Percentiles rank a stretch among this genome's conserved stretches.
phyloP scores from a whole-genome alignment of 345 rosid genomes.

The Zanthoxylum bungeanum region DNA sequence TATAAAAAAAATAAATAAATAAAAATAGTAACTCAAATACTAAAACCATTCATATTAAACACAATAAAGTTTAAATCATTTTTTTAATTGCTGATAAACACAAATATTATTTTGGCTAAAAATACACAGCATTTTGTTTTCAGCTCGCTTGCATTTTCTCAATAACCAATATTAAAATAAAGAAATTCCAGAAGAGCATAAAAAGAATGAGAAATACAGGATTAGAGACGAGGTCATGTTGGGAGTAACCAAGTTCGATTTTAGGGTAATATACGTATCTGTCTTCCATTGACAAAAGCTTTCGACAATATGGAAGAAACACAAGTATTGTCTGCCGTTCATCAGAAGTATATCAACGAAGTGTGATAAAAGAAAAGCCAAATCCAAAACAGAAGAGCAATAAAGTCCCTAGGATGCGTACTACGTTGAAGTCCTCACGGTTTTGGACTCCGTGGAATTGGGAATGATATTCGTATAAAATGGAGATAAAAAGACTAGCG shows the following conservation, averaged over 20 bases:
- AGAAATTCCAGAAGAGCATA: background rate
- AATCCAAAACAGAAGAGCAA: too few species aligned
- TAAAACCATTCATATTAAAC: background rate
- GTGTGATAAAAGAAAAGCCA: too few species aligned
- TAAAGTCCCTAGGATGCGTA: too few species aligned
- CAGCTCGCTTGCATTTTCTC: constrained; percentile 6
- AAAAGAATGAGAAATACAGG: constrained; percentile 1
- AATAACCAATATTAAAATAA: constrained; percentile 2
- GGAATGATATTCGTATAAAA: too few species aligned
- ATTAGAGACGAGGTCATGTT: constrained; percentile 1
- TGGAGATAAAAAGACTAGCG: too few species aligned
- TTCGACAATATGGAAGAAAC: too few species aligned
- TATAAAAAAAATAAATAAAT: background rate
- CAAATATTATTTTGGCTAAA: background rate
- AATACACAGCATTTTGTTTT: background rate
- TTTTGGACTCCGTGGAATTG: too few species aligned
- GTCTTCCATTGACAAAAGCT: constrained; percentile 14
- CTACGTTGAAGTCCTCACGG: too few species aligned
- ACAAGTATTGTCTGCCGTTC: too few species aligned
- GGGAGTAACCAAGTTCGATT: constrained; percentile 18
- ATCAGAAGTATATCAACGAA: too few species aligned
- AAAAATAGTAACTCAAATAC: background rate
- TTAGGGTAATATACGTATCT: constrained; percentile 17
- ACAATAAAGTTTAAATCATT: background rate
- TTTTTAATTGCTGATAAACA: background rate